A percentile compares a stretch with the other conserved stretches of the same genome.
These are phyloP conservation scores for Tubosaeta sp. DNA, from an alignment of 768 basidiomycete genomes.

Conservation along the genomic window DNA sequence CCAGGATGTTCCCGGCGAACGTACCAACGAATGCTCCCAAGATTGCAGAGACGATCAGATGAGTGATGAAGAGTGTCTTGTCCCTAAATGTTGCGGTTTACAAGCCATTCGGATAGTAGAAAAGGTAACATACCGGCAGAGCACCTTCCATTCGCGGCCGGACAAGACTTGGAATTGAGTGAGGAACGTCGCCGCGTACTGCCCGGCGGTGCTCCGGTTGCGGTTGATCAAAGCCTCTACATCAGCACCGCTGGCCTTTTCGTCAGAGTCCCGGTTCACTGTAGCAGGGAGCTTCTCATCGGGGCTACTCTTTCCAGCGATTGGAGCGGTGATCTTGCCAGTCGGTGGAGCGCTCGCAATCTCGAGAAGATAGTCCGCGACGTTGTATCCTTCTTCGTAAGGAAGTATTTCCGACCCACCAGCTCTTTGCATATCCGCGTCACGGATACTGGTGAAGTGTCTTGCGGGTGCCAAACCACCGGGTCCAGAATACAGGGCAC, in stretches of 20 bases:
- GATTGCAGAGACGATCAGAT: constrained; percentile 62
- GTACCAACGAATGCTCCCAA: constrained; percentile 84
- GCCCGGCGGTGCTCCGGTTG: constrained; percentile 18
- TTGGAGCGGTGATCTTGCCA: constrained; percentile 37
- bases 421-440: constrained; percentile 30
- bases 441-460: constrained; percentile 47
- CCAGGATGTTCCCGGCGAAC: constrained; percentile 11
- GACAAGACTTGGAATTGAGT: constrained; percentile 84
- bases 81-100: constrained; percentile 46
- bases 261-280: constrained; percentile 6
- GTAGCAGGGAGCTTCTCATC: neutral
- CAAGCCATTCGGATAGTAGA: neutral
- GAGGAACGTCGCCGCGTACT: constrained; percentile 75
- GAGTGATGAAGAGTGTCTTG: constrained; percentile 77
- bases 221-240: constrained; percentile 20
- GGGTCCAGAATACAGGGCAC: constrained; percentile 72
- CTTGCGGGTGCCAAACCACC: constrained; percentile 68
- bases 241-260: constrained; percentile 11
- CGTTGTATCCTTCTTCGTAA: constrained; percentile 81
- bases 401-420: constrained; percentile 36
- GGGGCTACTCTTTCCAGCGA: neutral
- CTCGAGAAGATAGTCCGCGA: constrained; percentile 90
- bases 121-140: constrained; percentile 46
- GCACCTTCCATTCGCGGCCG: constrained; percentile 80
- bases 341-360: constrained; percentile 68